phyloP scores from a whole-genome alignment of 2,329 filamentous ascomycete genomes.

The Delphinella strobiligena region DNA sequence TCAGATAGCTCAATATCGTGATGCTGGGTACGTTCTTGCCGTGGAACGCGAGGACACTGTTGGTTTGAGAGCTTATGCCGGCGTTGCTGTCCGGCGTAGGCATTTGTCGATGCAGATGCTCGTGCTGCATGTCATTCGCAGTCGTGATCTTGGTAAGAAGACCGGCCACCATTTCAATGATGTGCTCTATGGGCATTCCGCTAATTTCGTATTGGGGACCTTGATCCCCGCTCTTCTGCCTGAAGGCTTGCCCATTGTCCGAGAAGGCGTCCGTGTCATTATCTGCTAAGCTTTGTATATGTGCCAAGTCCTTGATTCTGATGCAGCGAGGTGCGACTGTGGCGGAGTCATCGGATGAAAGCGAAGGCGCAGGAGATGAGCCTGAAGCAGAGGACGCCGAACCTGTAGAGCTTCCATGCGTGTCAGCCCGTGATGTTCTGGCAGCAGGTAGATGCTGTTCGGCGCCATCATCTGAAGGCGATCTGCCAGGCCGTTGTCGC shows the following conservation, averaged over 20 bases:
- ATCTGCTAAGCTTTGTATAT: slow-evolving; percentile 78
- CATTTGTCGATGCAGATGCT: slow-evolving; percentile 69
- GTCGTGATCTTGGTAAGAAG: slow-evolving; percentile 93
- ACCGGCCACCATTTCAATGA: slow-evolving; percentile 98
- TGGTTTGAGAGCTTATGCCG: slow-evolving; percentile 52
- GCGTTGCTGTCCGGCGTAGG: slow-evolving; percentile 46
- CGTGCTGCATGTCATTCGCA: slow-evolving; percentile 89
- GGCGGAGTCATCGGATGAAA: slow-evolving; percentile 18
- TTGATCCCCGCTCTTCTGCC: slow-evolving; percentile 26
- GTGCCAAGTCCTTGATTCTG: slow-evolving; percentile 75
- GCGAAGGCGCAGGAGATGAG: slow-evolving; percentile 15
- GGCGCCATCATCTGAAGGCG: slow-evolving; percentile 3
- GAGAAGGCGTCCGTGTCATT: slow-evolving; percentile 56
- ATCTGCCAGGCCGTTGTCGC: slow-evolving; percentile 2
- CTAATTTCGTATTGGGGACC: slow-evolving; percentile 79
- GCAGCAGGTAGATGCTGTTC: slow-evolving; percentile 3
- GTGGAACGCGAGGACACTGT: slow-evolving; percentile 82
- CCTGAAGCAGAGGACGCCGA: slow-evolving; percentile 33
- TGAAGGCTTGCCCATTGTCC: slow-evolving; percentile 25
- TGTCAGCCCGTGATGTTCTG: not conserved
- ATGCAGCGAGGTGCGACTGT: slow-evolving; percentile 47
- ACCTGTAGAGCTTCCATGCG: slow-evolving; percentile 4
- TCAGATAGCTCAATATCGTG: slow-evolving; percentile 89
- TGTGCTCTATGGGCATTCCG: slow-evolving; percentile 89
- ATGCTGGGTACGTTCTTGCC: slow-evolving; percentile 97